A percentile compares a stretch with the other conserved stretches of the same genome.
Evolutionary conservation across 768 basidiomycete genomes (phyloP).

Genomic region (Mycena indigotica): DNA sequence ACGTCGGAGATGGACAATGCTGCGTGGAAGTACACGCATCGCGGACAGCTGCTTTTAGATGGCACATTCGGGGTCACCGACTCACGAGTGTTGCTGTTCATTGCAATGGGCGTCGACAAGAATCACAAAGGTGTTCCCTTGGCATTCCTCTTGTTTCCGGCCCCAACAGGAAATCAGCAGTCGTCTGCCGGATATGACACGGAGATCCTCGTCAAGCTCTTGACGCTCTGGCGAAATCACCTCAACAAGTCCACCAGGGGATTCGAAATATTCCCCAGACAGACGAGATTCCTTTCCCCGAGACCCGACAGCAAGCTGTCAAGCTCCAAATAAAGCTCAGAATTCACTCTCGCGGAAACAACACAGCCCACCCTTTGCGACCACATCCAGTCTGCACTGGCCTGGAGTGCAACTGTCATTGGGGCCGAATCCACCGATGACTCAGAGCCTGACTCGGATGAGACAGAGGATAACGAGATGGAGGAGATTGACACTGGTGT

Average conservation of each 20-base stretch:
- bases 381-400: neutral
- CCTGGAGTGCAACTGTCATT: neutral
- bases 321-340: neutral
- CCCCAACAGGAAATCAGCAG: slow-evolving; percentile 27
- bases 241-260: slow-evolving; percentile 11
- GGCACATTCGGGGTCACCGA: slow-evolving; percentile 26
- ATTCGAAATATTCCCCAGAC: neutral
- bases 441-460: too few relatives aligned
- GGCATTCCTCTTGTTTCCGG: slow-evolving; percentile 35
- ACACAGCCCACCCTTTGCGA: neutral
- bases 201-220: slow-evolving; percentile 22
- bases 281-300: neutral
- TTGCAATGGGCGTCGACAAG: slow-evolving; percentile 33
- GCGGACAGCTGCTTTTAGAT: slow-evolving; percentile 24
- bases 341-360: neutral
- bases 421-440: neutral
- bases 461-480: too few relatives aligned
- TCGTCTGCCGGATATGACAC: slow-evolving; percentile 34
- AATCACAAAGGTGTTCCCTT: slow-evolving; percentile 29
- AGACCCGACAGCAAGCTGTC: neutral
- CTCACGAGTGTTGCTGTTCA: slow-evolving; percentile 31
- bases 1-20: slow-evolving; percentile 27
- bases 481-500: too few relatives aligned
- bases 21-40: slow-evolving; percentile 26
- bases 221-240: slow-evolving; percentile 25